Conservation (phyloP, 805 yeast species). For the Yueomyces sp. region DNA sequence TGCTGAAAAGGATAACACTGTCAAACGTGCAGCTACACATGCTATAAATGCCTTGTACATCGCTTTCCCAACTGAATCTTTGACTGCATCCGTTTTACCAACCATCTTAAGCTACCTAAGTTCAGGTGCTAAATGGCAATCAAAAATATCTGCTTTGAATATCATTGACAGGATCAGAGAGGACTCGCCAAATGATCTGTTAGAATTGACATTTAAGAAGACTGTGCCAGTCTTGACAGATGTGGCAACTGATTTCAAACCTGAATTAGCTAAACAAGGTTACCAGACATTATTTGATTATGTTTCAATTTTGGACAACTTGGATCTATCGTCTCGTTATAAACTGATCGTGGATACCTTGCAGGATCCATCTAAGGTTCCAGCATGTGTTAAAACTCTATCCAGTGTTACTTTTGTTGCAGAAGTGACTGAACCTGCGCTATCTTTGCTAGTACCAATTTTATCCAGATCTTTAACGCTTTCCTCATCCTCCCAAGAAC, state of each 20-base stretch:
- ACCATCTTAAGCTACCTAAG: conserved; percentile 53
- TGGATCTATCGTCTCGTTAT: conserved; percentile 78
- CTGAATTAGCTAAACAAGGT: conserved; percentile 85
- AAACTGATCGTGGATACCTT: conserved; percentile 77
- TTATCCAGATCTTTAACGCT: conserved; percentile 79
- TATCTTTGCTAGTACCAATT: conserved; percentile 83
- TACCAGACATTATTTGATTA: conserved; percentile 52
- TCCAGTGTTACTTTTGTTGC: conserved; percentile 95
- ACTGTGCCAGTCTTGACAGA: conserved; percentile 80
- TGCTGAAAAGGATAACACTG: conserved; percentile 80
- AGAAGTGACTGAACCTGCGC: conserved; percentile 93
- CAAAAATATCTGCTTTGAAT: conserved; percentile 69
- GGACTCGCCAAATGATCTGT: conserved; percentile 71
- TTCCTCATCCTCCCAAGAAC: conserved; percentile 81
- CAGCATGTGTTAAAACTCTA: conserved; percentile 76
- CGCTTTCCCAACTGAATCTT: conserved; percentile 63
- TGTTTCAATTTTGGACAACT: conserved; percentile 78
- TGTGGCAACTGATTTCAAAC: conserved; percentile 89
- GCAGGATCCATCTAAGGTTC: conserved; percentile 80
- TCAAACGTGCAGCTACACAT: conserved; percentile 73
- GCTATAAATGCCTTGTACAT: conserved; percentile 61
- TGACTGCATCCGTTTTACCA: conserved; percentile 56
- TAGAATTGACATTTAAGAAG: conserved; percentile 67
- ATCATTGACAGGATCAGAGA: conserved; percentile 60
- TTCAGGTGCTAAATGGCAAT: conserved; percentile 82